phyloP scores from a whole-genome alignment of 1,284 basidiomycete genomes.

The Tylopilus orsonianus region DNA sequence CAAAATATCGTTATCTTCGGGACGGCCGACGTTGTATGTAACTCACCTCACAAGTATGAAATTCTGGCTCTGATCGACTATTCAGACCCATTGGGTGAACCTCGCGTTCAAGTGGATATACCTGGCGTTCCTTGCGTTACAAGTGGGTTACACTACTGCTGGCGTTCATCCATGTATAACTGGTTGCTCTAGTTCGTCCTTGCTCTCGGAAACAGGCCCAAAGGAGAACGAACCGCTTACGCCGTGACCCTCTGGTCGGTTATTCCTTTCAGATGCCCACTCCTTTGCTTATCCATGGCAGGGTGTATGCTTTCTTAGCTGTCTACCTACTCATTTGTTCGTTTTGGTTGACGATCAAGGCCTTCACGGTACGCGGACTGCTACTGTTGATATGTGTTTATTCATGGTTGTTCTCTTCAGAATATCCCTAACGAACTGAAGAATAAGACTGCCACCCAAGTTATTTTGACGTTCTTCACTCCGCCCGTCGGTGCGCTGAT shows the following conservation, averaged over 20 bases:
- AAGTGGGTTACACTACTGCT: conserved; percentile 30
- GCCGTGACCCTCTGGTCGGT: conserved; percentile 74
- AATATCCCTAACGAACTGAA: conserved; percentile 55
- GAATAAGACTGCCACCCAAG: conserved; percentile 43
- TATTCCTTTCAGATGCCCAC: neutral
- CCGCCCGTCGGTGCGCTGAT: conserved; percentile 82
- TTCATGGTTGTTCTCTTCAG: conserved; percentile 37
- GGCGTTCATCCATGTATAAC: neutral
- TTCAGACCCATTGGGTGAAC: conserved; percentile 91
- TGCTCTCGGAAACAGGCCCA: conserved; percentile 94
- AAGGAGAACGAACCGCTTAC: conserved; percentile 88
- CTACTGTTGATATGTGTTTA: neutral
- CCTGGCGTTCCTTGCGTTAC: conserved; percentile 78
- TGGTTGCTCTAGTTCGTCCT: conserved; percentile 69
- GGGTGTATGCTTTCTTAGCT: conserved; percentile 79
- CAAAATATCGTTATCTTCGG: conserved; percentile 72
- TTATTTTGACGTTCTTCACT: conserved; percentile 61
- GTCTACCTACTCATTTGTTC: conserved; percentile 85
- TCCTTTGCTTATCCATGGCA: conserved; percentile 32
- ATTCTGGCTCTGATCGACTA: conserved; percentile 11
- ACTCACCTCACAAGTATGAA: neutral
- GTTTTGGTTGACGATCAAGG: conserved; percentile 75
- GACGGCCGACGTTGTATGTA: conserved; percentile 58
- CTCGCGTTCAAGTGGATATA: conserved; percentile 85
- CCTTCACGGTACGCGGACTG: conserved; percentile 61